Evolutionary conservation across 2,329 filamentous ascomycete genomes (phyloP).

Genomic region (Gyromitra esculenta): DNA sequence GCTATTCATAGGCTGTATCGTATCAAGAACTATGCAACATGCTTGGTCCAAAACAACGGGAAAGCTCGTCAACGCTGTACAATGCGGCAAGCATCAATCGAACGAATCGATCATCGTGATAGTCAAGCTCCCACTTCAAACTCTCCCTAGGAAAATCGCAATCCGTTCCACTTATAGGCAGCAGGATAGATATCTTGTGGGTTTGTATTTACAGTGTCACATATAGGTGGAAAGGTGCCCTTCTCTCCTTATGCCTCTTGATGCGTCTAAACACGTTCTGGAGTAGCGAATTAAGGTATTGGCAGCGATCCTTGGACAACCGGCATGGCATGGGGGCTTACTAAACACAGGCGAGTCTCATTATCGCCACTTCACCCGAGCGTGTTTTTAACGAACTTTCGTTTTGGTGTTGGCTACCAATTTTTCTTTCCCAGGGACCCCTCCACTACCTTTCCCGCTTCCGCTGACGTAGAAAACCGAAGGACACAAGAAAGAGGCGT

Average conservation of each 20-base stretch:
- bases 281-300: constrained; percentile 40
- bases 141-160: constrained; percentile 35
- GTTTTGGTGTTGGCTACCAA: constrained; percentile 33
- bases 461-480: constrained; percentile 50
- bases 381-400: constrained; percentile 40
- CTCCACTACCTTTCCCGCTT: constrained; percentile 35
- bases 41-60: constrained; percentile 27
- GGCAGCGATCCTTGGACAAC: constrained; percentile 32
- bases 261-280: constrained; percentile 21
- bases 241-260: constrained; percentile 36
- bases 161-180: constrained; percentile 27
- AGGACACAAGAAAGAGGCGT: constrained; percentile 39
- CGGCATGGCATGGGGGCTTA: constrained; percentile 43
- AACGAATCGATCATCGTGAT: constrained; percentile 47
- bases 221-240: constrained; percentile 50
- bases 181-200: constrained; percentile 32
- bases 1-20: constrained; percentile 38
- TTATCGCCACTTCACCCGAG: constrained; percentile 45
- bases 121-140: constrained; percentile 39
- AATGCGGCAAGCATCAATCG: constrained; percentile 49
- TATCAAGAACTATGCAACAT: constrained; percentile 32
- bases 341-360: constrained; percentile 34
- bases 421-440: not conserved
- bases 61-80: constrained; percentile 38
- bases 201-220: constrained; percentile 34